Evolutionary conservation across 164 flowering plant genomes (phyloP), one percentile per base, ranked within the genome.

Genomic region (Annona squamosa): DNA sequence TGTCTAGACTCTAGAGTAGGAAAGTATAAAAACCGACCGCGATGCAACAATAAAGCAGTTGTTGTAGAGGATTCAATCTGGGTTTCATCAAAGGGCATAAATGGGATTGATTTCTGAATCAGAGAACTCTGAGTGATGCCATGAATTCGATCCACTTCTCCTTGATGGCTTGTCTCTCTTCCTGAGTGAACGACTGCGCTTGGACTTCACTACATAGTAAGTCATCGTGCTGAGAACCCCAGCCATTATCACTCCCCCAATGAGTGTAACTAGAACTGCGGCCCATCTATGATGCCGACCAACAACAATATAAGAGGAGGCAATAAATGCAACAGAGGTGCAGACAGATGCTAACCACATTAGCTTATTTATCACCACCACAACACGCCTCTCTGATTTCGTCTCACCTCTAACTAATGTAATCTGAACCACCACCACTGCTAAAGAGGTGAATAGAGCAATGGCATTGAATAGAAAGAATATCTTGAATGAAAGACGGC

Each of bases 321-420:
- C 84, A 16, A 89, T 87, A 70, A 89, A 89, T 1, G 96, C 87
- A 18, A 88, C 85, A 0, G 93, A 75, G 4, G 96, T 91, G 82
- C 91, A 89, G 0, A 87, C 91, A 46, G 96, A 85, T 12, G 96
- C 96, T 71, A 91, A 72, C 96, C 93, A 91, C 96, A 91, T 91
- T 72, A 91, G 71, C 82, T 91, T 91, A 72, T 91, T 91, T 80
- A 91, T 91, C 74, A 91, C 87, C 74, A 75, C 86, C 66, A 88
- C 87, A 7, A 89, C 93, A 73, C 82, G 76, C 77, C 89, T 86
- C 80, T 89, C 96, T 1, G 91, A 71, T 74, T 88, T 88, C 42
- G 87, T 82, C 82, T 89, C 96, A 18, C 96, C 93, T 73, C 96
- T 83, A 1, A 91, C 96, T 59, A 91, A 64, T 0, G 96, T 88